These are phyloP conservation scores for Chaetomium globosum DNA, from an alignment of 2,329 filamentous ascomycete genomes.

Conservation along the genomic window DNA sequence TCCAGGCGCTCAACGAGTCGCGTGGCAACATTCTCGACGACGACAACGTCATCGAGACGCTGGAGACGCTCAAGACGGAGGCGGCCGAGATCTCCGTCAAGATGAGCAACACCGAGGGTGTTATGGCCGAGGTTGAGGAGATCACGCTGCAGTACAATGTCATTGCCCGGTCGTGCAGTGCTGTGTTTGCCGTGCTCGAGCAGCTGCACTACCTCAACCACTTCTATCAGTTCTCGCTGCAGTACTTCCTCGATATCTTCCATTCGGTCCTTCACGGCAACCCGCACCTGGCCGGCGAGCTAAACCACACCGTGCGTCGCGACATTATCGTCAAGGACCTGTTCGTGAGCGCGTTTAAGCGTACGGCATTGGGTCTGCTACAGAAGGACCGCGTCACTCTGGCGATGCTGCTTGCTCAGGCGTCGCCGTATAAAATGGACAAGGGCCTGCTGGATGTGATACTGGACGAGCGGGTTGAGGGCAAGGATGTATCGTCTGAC, in stretches of 20 bases:
- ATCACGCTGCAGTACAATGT: conserved; percentile 94
- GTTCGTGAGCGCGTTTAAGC: conserved; percentile 87
- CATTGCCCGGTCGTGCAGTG: conserved; percentile 92
- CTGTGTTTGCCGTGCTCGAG: conserved; percentile 94
- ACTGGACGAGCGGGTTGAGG: conserved; percentile 74
- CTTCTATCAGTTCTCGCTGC: conserved; percentile 98
- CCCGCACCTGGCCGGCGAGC: conserved; percentile 68
- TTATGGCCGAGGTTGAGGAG: conserved; percentile 96
- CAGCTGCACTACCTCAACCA: conserved; percentile 98
- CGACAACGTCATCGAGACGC: conserved; percentile 95
- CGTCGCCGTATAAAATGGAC: conserved; percentile 95
- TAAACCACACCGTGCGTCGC: conserved; percentile 75
- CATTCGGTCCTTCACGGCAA: conserved; percentile 84
- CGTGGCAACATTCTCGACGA: conserved; percentile 97
- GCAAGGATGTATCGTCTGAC: conserved; percentile 75
- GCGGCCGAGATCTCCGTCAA: conserved; percentile 94
- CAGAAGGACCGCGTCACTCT: conserved; percentile 94
- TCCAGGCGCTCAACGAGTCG: conserved; percentile 96
- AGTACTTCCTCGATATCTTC: conserved; percentile 98
- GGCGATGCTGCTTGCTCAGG: conserved; percentile 92
- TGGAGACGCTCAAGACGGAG: conserved; percentile 97
- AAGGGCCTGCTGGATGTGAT: conserved; percentile 84
- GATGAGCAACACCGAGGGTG: conserved; percentile 94
- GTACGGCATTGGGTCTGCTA: conserved; percentile 88
- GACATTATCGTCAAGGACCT: conserved; percentile 90